phyloP scores from a whole-genome alignment of 176 grass and related monocot genomes.

The Carex scoparia region DNA sequence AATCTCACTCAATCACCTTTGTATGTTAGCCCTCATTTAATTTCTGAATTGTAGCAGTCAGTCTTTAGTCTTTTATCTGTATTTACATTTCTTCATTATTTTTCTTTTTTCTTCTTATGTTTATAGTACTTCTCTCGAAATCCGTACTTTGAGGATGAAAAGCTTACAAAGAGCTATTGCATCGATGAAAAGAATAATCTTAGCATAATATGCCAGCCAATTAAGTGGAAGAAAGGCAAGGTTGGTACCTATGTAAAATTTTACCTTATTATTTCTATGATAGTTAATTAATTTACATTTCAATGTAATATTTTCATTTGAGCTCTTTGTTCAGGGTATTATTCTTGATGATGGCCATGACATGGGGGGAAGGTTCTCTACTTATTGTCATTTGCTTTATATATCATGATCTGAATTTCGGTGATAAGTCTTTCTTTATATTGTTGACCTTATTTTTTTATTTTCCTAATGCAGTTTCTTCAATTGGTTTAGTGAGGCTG shows the following conservation, averaged over 20 bases:
- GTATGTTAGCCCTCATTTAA: conserved; percentile 41
- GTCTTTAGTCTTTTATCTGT: not conserved
- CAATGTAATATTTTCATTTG: conserved; percentile 22
- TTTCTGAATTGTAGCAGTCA: not conserved
- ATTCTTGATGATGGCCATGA: conserved; percentile 55
- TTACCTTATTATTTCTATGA: not conserved
- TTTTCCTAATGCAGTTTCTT: conserved; percentile 35
- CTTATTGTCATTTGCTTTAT: not conserved
- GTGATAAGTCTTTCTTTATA: not conserved
- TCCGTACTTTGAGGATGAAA: conserved; percentile 73
- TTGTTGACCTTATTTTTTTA: not conserved
- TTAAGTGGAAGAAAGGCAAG: conserved; percentile 97
- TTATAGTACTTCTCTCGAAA: conserved; percentile 77
- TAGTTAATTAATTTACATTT: conserved; percentile 19
- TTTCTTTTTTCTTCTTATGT: not conserved
- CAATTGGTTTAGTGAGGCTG: conserved; percentile 31
- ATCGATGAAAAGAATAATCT: conserved; percentile 74
- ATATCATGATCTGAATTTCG: not conserved
- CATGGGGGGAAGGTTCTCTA: conserved; percentile 82
- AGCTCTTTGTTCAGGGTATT: conserved; percentile 42
- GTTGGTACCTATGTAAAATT: conserved; percentile 29
- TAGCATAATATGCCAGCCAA: conserved; percentile 58
- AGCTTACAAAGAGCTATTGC: conserved; percentile 73
- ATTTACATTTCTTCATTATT: conserved; percentile 6
- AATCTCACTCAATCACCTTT: conserved; percentile 73